A percentile compares a stretch with the other conserved stretches of the same genome.
Evolutionary conservation across 2,329 filamentous ascomycete genomes (phyloP).

Genomic region (Fusarium armeniacum): DNA sequence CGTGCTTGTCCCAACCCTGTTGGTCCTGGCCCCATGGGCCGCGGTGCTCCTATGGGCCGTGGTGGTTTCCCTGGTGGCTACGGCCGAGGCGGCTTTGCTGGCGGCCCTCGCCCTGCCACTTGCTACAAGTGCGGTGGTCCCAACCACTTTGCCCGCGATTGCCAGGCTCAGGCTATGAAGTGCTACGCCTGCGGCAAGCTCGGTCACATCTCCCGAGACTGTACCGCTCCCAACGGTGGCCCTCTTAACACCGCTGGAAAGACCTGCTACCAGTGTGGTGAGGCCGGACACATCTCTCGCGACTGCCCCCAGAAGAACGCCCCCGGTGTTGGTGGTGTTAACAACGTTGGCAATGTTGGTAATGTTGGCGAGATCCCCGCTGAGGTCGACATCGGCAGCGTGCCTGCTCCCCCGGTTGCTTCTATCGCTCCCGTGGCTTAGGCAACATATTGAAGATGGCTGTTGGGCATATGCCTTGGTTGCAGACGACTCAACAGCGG

Average conservation of each 20-base stretch:
- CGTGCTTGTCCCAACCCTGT: slow-evolving; percentile 87
- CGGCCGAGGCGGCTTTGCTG: slow-evolving; percentile 81
- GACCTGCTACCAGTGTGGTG: slow-evolving; percentile 98
- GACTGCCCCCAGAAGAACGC: slow-evolving; percentile 85
- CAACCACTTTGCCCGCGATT: slow-evolving; percentile 98
- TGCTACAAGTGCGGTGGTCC: slow-evolving; percentile 86
- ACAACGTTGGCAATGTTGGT: slow-evolving; percentile 39
- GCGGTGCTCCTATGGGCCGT: slow-evolving; percentile 76
- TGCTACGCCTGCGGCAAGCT: slow-evolving; percentile 98
- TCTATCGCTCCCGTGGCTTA: slow-evolving; percentile 60
- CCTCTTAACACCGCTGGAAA: slow-evolving; percentile 96
- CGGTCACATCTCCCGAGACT: slow-evolving; percentile 92
- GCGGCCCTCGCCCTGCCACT: slow-evolving; percentile 76
- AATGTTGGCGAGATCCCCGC: slow-evolving; percentile 60
- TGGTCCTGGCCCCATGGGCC: slow-evolving; percentile 68
- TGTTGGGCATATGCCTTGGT: slow-evolving; percentile 25
- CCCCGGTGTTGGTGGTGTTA: slow-evolving; percentile 46
- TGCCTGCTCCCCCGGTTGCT: slow-evolving; percentile 62
- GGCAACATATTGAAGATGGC: slow-evolving; percentile 27
- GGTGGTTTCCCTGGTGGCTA: slow-evolving; percentile 75
- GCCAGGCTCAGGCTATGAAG: slow-evolving; percentile 98
- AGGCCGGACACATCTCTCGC: slow-evolving; percentile 95
- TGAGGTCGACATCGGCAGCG: slow-evolving; percentile 61
- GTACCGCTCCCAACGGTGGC: slow-evolving; percentile 95
- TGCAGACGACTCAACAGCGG: slow-evolving; percentile 28